These are phyloP conservation scores for Iris macrosiphon DNA, from an alignment of 106 monocot species.

Conservation along the genomic window DNA sequence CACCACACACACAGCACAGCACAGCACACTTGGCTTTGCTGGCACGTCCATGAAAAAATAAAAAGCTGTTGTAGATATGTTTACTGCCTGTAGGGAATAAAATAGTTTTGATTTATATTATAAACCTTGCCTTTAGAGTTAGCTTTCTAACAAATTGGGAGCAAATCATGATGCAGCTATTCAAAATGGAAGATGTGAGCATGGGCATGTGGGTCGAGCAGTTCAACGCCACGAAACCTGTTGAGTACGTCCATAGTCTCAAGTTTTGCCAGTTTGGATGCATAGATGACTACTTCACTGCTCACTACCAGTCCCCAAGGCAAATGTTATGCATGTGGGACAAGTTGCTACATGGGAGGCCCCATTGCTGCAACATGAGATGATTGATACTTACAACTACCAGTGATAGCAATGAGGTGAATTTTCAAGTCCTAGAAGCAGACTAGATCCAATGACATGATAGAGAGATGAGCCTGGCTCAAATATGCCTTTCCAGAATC, in stretches of 20 bases:
- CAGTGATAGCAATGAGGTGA: background rate
- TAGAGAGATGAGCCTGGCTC: too few species aligned
- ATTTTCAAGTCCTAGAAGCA: conserved; percentile 7
- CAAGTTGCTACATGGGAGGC: conserved; percentile 44
- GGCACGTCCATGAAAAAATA: too few species aligned
- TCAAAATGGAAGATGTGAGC: conserved; percentile 97
- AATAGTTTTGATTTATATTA: too few species aligned
- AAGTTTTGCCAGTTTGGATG: conserved; percentile 92
- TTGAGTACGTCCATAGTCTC: conserved; percentile 57
- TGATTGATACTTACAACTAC: conserved; percentile 29
- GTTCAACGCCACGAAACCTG: conserved; percentile 53
- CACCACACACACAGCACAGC: too few species aligned
- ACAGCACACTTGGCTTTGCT: too few species aligned
- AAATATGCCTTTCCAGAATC: too few species aligned
- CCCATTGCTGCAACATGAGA: conserved; percentile 91
- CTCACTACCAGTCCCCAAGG: conserved; percentile 83
- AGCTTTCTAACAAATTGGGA: too few species aligned
- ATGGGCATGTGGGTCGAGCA: conserved; percentile 98
- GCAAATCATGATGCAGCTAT: conserved; percentile 38
- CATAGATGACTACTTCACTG: conserved; percentile 77
- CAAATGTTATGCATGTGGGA: conserved; percentile 95
- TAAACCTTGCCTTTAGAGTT: too few species aligned
- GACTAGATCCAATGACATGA: too few species aligned
- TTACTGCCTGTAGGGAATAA: too few species aligned
- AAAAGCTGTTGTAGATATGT: too few species aligned